phyloP scores from a whole-genome alignment of 495 filamentous ascomycete genomes.

The Tuber brumale region DNA sequence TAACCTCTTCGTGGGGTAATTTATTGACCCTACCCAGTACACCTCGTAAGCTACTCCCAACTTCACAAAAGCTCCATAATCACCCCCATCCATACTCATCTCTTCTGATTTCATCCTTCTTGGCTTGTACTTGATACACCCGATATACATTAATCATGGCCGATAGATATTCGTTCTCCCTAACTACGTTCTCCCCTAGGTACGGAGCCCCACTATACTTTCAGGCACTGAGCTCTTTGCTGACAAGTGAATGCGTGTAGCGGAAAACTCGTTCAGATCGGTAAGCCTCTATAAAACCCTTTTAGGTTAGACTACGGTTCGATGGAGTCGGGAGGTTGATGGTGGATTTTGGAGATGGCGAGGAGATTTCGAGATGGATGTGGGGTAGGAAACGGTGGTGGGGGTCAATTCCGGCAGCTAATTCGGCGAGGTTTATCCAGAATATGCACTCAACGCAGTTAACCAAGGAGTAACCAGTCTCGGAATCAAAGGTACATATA shows the following conservation, averaged over 20 bases:
- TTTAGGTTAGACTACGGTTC: background rate
- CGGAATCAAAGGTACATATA: conserved; percentile 78
- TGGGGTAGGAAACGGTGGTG: conserved; percentile 12
- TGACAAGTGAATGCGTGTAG: conserved; percentile 26
- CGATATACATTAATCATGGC: conserved; percentile 58
- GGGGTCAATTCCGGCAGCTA: conserved; percentile 26
- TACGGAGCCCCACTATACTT: conserved; percentile 45
- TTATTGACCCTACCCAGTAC: background rate
- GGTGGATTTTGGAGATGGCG: conserved; percentile 2
- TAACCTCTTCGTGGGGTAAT: conserved; percentile 13
- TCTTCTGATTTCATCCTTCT: conserved; percentile 27
- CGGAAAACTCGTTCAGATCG: conserved; percentile 51
- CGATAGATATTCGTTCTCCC: conserved; percentile 97
- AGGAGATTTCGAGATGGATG: background rate
- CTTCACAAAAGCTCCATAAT: conserved; percentile 31
- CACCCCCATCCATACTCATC: conserved; percentile 27
- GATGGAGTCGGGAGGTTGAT: background rate
- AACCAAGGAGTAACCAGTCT: conserved; percentile 98
- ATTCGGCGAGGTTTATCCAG: conserved; percentile 47
- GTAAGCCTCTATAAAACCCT: conserved; percentile 43
- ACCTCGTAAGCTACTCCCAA: conserved; percentile 9
- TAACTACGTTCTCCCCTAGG: conserved; percentile 99
- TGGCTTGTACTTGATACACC: conserved; percentile 24
- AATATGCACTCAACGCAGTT: conserved; percentile 98
- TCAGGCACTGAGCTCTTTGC: conserved; percentile 11